Evolutionary conservation across 345 rosid genomes (phyloP).

Genomic region (Hibiscus syriacus): DNA sequence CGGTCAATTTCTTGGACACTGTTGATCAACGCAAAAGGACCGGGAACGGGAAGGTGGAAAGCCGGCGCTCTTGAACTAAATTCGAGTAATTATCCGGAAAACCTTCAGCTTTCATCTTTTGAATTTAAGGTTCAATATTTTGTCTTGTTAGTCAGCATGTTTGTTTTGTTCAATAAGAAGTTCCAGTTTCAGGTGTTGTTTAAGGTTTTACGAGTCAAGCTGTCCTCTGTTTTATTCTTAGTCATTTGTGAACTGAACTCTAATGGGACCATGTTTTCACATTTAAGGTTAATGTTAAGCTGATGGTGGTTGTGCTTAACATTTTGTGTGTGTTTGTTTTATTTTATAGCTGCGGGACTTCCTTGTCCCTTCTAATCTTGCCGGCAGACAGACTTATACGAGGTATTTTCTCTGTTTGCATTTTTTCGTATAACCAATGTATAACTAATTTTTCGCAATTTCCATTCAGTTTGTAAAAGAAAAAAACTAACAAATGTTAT

Average conservation of each 20-base stretch:
- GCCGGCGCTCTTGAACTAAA: constrained; percentile 14
- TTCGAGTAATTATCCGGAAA: constrained; percentile 4
- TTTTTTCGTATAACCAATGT: too few relatives aligned
- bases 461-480: too few relatives aligned
- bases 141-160: neutral
- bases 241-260: constrained; percentile 1
- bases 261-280: neutral
- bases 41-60: constrained; percentile 13
- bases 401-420: constrained; percentile 13
- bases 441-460: too few relatives aligned
- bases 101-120: neutral
- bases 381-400: constrained; percentile 11
- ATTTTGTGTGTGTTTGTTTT: too few relatives aligned
- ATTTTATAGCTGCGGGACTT: constrained; percentile 8
- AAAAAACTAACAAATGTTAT: too few relatives aligned
- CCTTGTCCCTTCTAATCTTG: constrained; percentile 4
- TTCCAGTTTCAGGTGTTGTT: neutral
- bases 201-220: neutral
- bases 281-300: neutral
- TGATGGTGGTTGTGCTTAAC: too few relatives aligned
- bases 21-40: constrained; percentile 17
- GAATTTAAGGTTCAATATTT: too few relatives aligned
- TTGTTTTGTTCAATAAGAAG: neutral
- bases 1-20: constrained; percentile 28
- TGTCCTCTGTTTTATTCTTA: neutral